These are phyloP conservation scores for Solanum lignicaule DNA, from an alignment of 257 asterid species.

Conservation along the genomic window DNA sequence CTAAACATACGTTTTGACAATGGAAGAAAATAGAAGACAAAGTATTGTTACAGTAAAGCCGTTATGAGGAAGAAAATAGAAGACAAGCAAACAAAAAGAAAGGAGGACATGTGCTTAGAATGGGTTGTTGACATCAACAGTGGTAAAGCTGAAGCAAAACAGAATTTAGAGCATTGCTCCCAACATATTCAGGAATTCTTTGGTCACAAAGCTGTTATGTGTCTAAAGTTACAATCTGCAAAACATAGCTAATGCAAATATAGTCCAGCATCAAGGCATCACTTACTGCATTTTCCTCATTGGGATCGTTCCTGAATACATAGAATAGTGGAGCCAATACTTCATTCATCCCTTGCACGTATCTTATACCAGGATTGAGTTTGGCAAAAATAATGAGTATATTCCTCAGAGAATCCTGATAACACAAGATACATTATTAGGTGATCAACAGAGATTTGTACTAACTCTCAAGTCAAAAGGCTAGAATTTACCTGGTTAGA, in stretches of 20 bases:
- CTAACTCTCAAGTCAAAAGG: neutral
- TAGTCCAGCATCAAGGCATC: neutral
- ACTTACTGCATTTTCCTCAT: slow-evolving; percentile 64
- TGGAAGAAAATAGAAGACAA: neutral
- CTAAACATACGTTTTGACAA: neutral
- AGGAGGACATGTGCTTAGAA: neutral
- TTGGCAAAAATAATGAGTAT: slow-evolving; percentile 78
- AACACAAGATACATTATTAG: slow-evolving; percentile 6
- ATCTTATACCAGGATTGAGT: slow-evolving; percentile 95
- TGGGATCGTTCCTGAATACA: slow-evolving; percentile 71
- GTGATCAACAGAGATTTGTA: neutral
- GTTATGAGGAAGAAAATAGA: neutral
- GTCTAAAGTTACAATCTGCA: neutral
- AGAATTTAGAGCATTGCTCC: neutral
- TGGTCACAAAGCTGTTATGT: neutral
- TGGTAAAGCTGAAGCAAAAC: neutral
- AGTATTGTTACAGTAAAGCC: neutral
- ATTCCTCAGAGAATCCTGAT: slow-evolving; percentile 68
- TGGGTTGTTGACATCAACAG: neutral
- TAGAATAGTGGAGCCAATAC: slow-evolving; percentile 76
- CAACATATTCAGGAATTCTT: neutral
- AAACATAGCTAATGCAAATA: neutral
- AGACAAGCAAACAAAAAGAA: neutral
- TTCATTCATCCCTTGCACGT: slow-evolving; percentile 99
- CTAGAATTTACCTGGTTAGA: slow-evolving; percentile 56